Conservation (phyloP, 176 grass and related monocot species). For the Oryza meridionalis region DNA sequence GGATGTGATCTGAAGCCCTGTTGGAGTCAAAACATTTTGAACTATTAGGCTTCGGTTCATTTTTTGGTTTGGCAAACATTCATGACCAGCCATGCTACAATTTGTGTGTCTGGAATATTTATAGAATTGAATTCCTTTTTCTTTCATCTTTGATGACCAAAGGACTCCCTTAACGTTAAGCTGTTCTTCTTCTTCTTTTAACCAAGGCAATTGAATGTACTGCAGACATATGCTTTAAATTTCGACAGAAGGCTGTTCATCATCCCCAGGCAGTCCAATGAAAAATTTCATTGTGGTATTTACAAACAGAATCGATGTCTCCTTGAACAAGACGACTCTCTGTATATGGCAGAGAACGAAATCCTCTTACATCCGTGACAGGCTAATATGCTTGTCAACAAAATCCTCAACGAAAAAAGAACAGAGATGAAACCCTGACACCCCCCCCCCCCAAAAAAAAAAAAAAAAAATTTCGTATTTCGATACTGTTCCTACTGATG, state of each 20-base stretch:
- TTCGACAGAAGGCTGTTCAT: constrained; percentile 21
- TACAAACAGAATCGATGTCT: constrained; percentile 29
- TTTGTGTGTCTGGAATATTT: background rate
- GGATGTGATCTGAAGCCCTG: constrained; percentile 5
- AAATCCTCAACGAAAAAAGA: constrained; percentile 35
- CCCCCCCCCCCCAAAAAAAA: background rate
- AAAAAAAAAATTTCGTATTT: no score
- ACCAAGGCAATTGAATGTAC: background rate
- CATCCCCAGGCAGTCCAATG: background rate
- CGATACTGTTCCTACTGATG: constrained; percentile 41
- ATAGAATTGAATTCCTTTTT: background rate
- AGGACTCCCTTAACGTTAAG: background rate
- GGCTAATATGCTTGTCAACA: constrained; percentile 48
- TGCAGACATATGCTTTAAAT: background rate
- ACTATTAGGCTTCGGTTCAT: background rate
- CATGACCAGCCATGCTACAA: background rate
- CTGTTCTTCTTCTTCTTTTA: background rate
- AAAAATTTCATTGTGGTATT: constrained; percentile 22
- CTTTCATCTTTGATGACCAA: background rate
- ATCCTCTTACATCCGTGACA: constrained; percentile 40
- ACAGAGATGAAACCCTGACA: background rate
- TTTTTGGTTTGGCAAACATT: constrained; percentile 16
- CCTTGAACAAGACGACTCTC: constrained; percentile 25
- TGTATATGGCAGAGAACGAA: constrained; percentile 26
- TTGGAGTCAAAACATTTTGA: background rate